These are phyloP conservation scores for Cryptosporidium sp. DNA, from an alignment of 169 alveolate genomes.

Conservation along the genomic window DNA sequence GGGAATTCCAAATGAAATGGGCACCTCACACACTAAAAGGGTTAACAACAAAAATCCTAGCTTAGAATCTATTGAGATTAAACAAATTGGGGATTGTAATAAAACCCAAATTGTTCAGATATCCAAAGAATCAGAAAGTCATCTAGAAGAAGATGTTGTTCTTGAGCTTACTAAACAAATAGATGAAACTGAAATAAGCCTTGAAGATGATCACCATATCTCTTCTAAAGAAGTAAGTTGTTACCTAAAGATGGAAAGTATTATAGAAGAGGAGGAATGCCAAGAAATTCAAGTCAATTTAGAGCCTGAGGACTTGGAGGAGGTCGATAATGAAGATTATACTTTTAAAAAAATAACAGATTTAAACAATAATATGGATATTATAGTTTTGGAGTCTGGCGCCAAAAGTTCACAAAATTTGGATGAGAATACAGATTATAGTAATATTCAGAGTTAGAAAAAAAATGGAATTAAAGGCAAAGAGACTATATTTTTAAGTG, in stretches of 20 bases:
- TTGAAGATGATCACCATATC: neutral
- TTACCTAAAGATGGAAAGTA: slow-evolving; percentile 1
- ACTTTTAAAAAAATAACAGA: neutral
- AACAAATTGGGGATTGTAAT: neutral
- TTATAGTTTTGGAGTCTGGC: slow-evolving; percentile 4
- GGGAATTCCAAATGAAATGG: neutral
- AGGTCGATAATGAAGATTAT: neutral
- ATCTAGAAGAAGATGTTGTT: neutral
- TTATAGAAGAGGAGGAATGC: neutral
- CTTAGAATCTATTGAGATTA: neutral
- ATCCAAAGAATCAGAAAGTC: neutral
- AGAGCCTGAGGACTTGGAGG: neutral
- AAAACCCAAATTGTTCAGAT: neutral
- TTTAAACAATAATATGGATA: neutral
- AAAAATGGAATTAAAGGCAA: too few relatives aligned
- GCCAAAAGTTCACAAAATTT: neutral
- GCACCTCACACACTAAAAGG: neutral
- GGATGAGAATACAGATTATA: neutral
- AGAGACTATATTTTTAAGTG: neutral
- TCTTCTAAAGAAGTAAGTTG: neutral
- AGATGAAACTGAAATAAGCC: neutral
- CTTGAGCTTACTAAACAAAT: neutral
- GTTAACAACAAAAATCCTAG: neutral
- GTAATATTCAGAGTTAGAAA: neutral
- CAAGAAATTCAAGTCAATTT: neutral